Base-by-base conservation (phyloP, 2,329 filamentous ascomycete species). In the Colletotrichum theobromicola region DNA sequence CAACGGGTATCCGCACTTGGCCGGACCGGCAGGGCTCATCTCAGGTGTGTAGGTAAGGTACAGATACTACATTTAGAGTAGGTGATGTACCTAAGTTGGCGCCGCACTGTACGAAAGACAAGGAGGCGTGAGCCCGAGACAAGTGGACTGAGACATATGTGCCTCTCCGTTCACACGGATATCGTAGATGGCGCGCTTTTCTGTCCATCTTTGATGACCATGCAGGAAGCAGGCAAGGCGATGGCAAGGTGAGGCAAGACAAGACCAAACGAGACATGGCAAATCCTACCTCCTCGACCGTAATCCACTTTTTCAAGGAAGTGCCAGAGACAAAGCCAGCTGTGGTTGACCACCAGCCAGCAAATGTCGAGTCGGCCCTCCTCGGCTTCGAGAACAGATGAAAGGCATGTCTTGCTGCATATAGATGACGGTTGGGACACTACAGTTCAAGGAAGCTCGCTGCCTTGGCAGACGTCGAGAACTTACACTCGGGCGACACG, bases 231-330 rank as follows among this genome's bases (percentile, higher is more conserved):
- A 70, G 58, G 50, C 50, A 55, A 37, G 46, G 32, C 63, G 9
- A 62, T 30, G 24, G 32, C 21, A n/a, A 32, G 42, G 21, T 16
- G 15, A 35, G 34, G 35, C 46, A 73, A 73, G 66, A 70, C 46
- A 69, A 68, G 18, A 60, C 53, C 58, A 60, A 64, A 73, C 67
- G 46, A 73, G 50, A 63, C 66, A 32, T 34, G 32, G 70, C 32
- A 58, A 32, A 35, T 35, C 6, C 21, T 55, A 34, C 13, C 13
- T 32, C 13, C 26, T n/a, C 57, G 18, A 30, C 57, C 16, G 12
- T 6, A 60, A 7, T 18, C 57, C 57, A 34, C 57, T 7, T 60
- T 60, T 28, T 60, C 57, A 13, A 30, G 15, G 12, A 13, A 30
- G 15, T 7, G 28, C 26, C 28, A 60, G 18, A 9, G 57, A n/a